Evolutionary conservation across 306 rosid species (phyloP), one percentile per base, ranked within the genome.

Genomic region (Cucurbita moschata): DNA sequence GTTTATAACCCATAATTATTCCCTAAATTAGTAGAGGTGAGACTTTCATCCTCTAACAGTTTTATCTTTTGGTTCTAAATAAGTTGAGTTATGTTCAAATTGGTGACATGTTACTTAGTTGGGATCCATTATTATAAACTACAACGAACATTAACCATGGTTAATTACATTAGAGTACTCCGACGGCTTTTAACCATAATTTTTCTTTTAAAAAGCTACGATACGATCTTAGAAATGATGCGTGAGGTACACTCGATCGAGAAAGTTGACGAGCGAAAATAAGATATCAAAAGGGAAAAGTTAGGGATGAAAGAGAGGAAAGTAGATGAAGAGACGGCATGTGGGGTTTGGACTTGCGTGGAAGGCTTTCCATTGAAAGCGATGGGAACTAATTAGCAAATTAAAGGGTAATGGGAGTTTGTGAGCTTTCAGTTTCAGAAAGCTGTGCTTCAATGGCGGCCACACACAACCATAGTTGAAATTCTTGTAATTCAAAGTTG

Each of bases 361-460:
- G n/a, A 42, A 65, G 53, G 52, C 52, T 65, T 65, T 65, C 52
- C 52, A 65, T 10, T 10, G 71, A 43, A 65, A 43, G 35, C 53
- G 71, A 65, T 43, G 13, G 13, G 23, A 7, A 35, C 10, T 55
- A 21, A 26, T 26, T 58, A 58, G 8, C 8, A 58, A 50, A 18
- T 14, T 46, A 9, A 9, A 49, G 5, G 46, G 19, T 11, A 65
- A 65, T 65, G 50, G 38, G 16, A 65, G 51, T 65, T 43, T 65
- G 71, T 43, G 71, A 65, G 71, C 37, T 43, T 18, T 65, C 53
- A 18, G 53, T 65, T 65, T 65, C 71, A 65, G 71, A 65, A 65
- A 65, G 71, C 8, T 43, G 35, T 42, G 52, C 35, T 5, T 40
- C 53, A 65, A 65, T 65, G 71, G 53, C 71, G 52, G 71, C 71